These are phyloP conservation scores for Diaporthe sp. DNA, from an alignment of 2,329 filamentous ascomycete species.

Conservation along the genomic window DNA sequence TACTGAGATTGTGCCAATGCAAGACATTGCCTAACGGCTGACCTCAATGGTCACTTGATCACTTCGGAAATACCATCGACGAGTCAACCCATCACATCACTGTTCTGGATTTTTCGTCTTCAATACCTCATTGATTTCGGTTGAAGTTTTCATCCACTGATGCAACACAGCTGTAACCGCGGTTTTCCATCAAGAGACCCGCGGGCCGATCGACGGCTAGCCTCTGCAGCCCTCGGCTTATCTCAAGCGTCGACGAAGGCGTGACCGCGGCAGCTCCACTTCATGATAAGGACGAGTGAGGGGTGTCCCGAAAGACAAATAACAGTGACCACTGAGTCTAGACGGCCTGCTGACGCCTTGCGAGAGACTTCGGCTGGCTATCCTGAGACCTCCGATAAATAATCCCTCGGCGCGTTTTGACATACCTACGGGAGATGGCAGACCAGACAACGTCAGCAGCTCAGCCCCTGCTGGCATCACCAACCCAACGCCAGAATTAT, in stretches of 20 bases:
- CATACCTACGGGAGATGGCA: neutral
- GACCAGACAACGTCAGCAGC: neutral
- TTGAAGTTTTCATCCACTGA: neutral
- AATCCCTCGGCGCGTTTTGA: too few relatives aligned
- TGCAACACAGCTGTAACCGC: neutral
- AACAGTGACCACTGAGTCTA: neutral
- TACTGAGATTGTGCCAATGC: neutral
- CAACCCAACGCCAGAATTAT: neutral
- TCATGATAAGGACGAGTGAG: slow-evolving; percentile 7
- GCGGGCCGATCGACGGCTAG: neutral
- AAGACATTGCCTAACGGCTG: neutral
- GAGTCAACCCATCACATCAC: neutral
- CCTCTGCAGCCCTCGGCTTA: neutral
- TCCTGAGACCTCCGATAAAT: neutral
- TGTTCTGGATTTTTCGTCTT: neutral
- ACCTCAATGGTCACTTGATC: slow-evolving; percentile 10
- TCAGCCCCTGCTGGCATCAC: slow-evolving; percentile 27
- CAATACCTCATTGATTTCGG: too few relatives aligned
- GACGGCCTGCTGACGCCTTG: neutral
- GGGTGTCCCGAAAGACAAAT: neutral
- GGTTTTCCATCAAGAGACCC: neutral
- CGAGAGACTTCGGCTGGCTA: neutral
- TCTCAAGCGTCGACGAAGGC: slow-evolving; percentile 12
- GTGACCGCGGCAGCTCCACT: slow-evolving; percentile 24
- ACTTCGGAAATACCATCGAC: neutral